Conservation (phyloP, 495 filamentous ascomycete genomes). For the Trichoderma erinaceum region DNA sequence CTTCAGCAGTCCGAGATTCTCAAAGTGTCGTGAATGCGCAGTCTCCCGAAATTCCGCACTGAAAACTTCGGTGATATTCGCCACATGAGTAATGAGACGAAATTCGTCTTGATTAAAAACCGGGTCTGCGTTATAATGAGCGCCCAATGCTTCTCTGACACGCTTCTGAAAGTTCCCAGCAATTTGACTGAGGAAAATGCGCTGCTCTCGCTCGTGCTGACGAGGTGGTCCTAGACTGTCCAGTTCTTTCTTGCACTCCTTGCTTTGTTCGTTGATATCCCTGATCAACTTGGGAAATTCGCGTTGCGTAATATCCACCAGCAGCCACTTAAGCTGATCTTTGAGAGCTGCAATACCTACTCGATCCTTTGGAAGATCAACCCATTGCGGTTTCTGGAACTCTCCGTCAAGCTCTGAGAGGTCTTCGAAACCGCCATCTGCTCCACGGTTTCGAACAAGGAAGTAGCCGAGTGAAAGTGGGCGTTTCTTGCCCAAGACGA, state of each 20-base stretch:
- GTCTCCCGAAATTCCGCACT: neutral
- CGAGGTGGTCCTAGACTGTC: constrained; percentile 39
- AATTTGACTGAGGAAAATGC: constrained; percentile 35
- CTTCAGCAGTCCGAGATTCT: neutral
- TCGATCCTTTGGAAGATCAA: constrained; percentile 33
- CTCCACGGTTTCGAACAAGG: constrained; percentile 50
- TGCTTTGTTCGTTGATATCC: constrained; percentile 38
- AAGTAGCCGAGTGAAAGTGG: constrained; percentile 48
- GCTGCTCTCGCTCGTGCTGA: constrained; percentile 37
- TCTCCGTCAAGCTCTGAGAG: constrained; percentile 22
- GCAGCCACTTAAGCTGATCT: constrained; percentile 34
- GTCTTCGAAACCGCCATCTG: constrained; percentile 23
- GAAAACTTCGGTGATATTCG: constrained; percentile 30
- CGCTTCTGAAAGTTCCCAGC: constrained; percentile 37
- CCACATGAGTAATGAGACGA: constrained; percentile 39
- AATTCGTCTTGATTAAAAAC: constrained; percentile 32
- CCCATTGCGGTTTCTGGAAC: constrained; percentile 37
- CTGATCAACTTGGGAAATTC: constrained; percentile 44
- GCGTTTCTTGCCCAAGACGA: constrained; percentile 40
- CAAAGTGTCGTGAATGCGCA: neutral
- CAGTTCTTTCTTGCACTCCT: constrained; percentile 27
- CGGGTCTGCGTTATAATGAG: constrained; percentile 36
- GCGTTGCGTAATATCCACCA: constrained; percentile 36
- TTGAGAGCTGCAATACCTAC: constrained; percentile 46
- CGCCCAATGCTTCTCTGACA: constrained; percentile 31